These are phyloP conservation scores for Nannochloropsis gaditana DNA, from an alignment of 108 stramenopile genomes.

Conservation along the genomic window DNA sequence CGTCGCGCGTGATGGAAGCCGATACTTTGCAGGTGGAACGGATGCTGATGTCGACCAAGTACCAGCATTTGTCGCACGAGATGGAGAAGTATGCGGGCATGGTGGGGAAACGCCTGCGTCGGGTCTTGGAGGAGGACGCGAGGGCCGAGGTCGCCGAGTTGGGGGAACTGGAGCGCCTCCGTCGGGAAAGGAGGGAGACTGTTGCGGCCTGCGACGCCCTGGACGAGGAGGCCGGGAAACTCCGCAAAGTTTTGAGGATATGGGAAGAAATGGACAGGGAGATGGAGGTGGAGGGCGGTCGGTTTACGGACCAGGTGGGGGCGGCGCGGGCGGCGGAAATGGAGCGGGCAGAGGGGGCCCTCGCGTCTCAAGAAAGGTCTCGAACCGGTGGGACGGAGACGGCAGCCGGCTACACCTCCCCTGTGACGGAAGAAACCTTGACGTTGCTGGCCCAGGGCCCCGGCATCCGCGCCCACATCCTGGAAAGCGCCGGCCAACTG, in stretches of 20 bases:
- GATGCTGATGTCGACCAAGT: constrained; percentile 4
- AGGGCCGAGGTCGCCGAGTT: background rate
- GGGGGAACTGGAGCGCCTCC: background rate
- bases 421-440: background rate
- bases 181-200: background rate
- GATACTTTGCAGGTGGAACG: background rate
- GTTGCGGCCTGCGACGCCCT: background rate
- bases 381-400: background rate
- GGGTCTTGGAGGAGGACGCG: background rate
- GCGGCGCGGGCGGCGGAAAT: background rate
- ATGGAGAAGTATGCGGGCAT: background rate
- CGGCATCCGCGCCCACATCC: background rate
- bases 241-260: background rate
- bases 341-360: background rate
- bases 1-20: background rate
- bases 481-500: background rate
- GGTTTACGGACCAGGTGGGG: background rate
- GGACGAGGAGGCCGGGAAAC: background rate
- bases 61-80: background rate
- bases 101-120: background rate
- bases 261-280: constrained; percentile 7
- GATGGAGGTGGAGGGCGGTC: background rate
- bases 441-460: background rate
- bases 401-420: background rate
- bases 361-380: background rate